Evolutionary conservation across 306 rosid species (phyloP), one percentile per base, ranked within the genome.

Genomic region (Vigna radiata): DNA sequence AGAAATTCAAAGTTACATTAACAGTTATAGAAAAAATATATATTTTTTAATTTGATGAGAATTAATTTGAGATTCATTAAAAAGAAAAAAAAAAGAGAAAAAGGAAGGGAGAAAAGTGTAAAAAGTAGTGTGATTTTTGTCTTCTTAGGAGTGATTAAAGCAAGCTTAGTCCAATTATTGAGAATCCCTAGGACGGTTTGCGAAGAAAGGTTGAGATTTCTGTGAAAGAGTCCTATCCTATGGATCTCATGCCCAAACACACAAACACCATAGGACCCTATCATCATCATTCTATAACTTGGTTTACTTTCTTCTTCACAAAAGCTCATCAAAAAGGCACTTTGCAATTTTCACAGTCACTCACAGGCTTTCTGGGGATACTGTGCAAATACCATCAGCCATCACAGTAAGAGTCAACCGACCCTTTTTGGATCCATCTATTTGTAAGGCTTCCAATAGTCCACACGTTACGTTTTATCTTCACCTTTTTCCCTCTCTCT

Each of bases 361-460:
- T 73, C 82, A 78, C 85, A 67, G 83, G 72, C 84, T 73, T 88
- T 83, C 53, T 71, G 83, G 79, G 73, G 65, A 76, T 75, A 44
- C 56, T 54, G 76, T 71, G 53, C 59, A 48, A 50, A 70, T 27
- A 15, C 47, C 64, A 8, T 2, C 9, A 44, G 50, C 67, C 25
- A 41, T 37, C 56, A 79, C 74, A 7, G 74, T 21, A 47, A 88
- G 86, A 94, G 99, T 95, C 99, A 95, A 95, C 99, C 91, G 9
- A 43, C 58, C 88, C 91, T 83, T 87, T 95, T 92, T 92, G 99
- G 94, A 84, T 81, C 52, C 77, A 74, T 88, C 88, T 73, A 82
- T 88, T 89, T 90, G 96, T 90, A 90, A 88, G 99, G 99, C 89
- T 92, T 92, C 90, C 83, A 81, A 72, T 80, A 83, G 60, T 95